Base-by-base conservation (phyloP, 2,329 filamentous ascomycete species). In the Tothia fuscella region DNA sequence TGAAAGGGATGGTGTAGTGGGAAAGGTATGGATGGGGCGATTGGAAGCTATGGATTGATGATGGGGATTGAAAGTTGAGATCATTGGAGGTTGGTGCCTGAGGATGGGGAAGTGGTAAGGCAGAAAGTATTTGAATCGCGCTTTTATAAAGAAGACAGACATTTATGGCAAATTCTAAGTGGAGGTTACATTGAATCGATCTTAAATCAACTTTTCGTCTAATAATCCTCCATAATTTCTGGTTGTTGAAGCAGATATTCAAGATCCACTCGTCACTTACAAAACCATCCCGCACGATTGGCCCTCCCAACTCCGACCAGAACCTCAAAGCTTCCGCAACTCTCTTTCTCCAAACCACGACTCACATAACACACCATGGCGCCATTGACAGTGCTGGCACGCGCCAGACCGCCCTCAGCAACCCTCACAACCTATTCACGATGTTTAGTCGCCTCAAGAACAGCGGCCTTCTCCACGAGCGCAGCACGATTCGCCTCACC, bases 401-500 rank as follows among this genome's bases (percentile, higher is more conserved):
- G 66, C 54, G 54, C 57, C 48, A 24, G 32, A 14, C 41, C 41
- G 14, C 12, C 24, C 9, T 19, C 31, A 2, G 5, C 41, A 7
- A 13, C 32, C 16, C 33, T 25, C 24, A 13, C 24, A n/a, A 7
- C 29, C 17, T 17, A 14, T 12, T 34, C 22, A 36, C 24, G 31
- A 21, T 30, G 21, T 32, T 26, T 16, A 17, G 25, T 28, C 16
- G 25, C 41, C n/a, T n/a, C 32, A 25, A 12, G 32, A 26, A 25
- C 9, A 10, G 26, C 24, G 20, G 39, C 39, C n/a, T 80, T 80
- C 67, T 78, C 74, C 47, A 76, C 74, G 52, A 72, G 68, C 51
- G 77, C 81, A 51, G 78, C 58, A 50, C 67, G 68, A 55, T 62
- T 66, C 58, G 74, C 74, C 54, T 68, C 83, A 36, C 85, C 86